These are phyloP conservation scores for Solanum ahanhuiri DNA, from an alignment of 257 asterid species.

Conservation along the genomic window DNA sequence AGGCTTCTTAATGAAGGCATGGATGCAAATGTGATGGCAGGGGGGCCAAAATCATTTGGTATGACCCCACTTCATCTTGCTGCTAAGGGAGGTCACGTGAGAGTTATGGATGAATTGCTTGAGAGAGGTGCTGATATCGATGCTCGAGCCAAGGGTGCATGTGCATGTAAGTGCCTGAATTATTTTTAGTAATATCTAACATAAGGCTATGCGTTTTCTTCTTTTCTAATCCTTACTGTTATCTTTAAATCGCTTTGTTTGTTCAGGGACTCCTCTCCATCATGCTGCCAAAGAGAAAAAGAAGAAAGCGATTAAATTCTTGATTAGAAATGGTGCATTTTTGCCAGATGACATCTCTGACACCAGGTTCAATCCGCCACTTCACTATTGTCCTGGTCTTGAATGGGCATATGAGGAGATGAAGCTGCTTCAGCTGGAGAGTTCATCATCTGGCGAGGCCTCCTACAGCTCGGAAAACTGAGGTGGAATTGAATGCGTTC, in stretches of 20 bases:
- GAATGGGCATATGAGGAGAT: constrained; percentile 96
- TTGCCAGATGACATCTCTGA: constrained; percentile 78
- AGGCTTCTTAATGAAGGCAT: constrained; percentile 82
- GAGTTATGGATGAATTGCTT: constrained; percentile 82
- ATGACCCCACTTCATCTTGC: constrained; percentile 98
- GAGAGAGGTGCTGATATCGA: constrained; percentile 91
- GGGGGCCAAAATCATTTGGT: constrained; percentile 89
- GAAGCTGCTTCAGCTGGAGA: constrained; percentile 56
- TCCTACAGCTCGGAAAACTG: constrained; percentile 69
- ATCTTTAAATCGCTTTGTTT: background rate
- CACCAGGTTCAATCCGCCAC: constrained; percentile 94
- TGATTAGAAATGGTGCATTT: constrained; percentile 86
- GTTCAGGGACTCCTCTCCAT: constrained; percentile 95
- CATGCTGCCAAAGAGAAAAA: constrained; percentile 90
- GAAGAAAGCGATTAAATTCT: constrained; percentile 67
- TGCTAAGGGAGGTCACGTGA: constrained; percentile 89
- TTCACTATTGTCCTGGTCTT: constrained; percentile 93
- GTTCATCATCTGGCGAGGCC: constrained; percentile 61
- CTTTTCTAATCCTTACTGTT: background rate
- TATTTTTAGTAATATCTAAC: background rate
- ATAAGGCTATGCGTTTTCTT: background rate
- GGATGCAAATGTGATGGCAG: constrained; percentile 81
- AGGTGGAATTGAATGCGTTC: constrained; percentile 2
- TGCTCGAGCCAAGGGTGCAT: constrained; percentile 94
- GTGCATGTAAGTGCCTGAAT: constrained; percentile 62